phyloP scores from a whole-genome alignment of 2,329 filamentous ascomycete genomes.

The Thielaviopsis populi region DNA sequence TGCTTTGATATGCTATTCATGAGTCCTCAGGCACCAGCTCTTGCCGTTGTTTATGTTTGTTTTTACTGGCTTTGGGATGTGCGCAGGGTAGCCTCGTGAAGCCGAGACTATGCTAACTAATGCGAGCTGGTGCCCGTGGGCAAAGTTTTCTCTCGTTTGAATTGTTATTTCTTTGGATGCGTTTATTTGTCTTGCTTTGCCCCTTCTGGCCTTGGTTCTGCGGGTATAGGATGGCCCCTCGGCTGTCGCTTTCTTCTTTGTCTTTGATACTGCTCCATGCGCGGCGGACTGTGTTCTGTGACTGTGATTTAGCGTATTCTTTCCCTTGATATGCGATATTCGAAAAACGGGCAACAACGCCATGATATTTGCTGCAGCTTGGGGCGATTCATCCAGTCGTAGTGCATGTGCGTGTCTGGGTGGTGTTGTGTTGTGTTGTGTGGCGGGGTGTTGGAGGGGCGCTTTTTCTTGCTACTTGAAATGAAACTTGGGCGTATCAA shows the following conservation, averaged over 20 bases:
- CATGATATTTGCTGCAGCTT: not conserved
- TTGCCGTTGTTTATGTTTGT: conserved; percentile 9
- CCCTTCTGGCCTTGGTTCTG: not conserved
- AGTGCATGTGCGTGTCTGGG: no score
- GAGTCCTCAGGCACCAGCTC: conserved; percentile 1
- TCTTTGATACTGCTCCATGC: not conserved
- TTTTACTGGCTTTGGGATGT: conserved; percentile 4
- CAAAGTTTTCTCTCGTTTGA: conserved; percentile 6
- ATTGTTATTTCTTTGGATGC: conserved; percentile 10
- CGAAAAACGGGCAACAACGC: not conserved
- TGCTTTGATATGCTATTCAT: conserved; percentile 13
- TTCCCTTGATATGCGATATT: not conserved
- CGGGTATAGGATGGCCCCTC: not conserved
- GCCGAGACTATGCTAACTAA: conserved; percentile 5
- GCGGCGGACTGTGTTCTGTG: not conserved
- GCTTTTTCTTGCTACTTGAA: not conserved
- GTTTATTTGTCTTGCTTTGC: conserved; percentile 7
- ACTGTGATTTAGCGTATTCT: not conserved
- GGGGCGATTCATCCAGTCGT: not conserved
- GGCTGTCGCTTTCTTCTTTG: not conserved
- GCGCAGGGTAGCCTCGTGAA: conserved; percentile 6
- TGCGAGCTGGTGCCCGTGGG: conserved; percentile 9
- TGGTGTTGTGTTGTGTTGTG: not conserved
- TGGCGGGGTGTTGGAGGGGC: not conserved
- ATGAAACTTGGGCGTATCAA: not conserved